Evolutionary conservation across 2,329 filamentous ascomycete genomes (phyloP).

Genomic region (Sarocladiaceae sp.): DNA sequence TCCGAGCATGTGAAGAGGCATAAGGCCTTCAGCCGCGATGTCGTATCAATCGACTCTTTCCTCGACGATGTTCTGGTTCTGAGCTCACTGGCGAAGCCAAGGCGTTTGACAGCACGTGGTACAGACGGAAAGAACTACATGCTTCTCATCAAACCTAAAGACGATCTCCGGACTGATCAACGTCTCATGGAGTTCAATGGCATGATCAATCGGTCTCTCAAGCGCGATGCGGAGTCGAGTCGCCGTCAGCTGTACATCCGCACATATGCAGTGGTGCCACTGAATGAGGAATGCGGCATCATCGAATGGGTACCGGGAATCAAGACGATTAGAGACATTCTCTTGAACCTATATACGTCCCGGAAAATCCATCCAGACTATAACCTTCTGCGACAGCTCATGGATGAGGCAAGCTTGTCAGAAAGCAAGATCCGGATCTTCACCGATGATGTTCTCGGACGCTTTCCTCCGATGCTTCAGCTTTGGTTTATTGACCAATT

Average conservation of each 20-base stretch:
- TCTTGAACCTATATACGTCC: conserved; percentile 71
- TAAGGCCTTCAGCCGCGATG: conserved; percentile 79
- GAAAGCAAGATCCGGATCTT: conserved; percentile 63
- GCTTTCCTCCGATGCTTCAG: conserved; percentile 78
- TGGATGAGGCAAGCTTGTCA: conserved; percentile 56
- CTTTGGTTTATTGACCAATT: conserved; percentile 96
- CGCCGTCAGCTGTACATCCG: conserved; percentile 89
- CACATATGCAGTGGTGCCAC: conserved; percentile 91
- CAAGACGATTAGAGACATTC: conserved; percentile 86
- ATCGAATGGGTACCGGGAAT: conserved; percentile 99
- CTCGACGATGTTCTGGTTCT: conserved; percentile 84
- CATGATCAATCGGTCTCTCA: conserved; percentile 93
- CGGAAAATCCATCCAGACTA: conserved; percentile 68
- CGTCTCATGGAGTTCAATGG: conserved; percentile 98
- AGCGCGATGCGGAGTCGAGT: conserved; percentile 84
- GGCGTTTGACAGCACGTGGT: conserved; percentile 80
- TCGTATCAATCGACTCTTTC: conserved; percentile 76
- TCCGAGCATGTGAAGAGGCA: conserved; percentile 71
- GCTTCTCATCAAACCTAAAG: conserved; percentile 93
- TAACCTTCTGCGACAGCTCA: conserved; percentile 52
- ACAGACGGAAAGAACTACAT: conserved; percentile 86
- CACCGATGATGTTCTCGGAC: conserved; percentile 54
- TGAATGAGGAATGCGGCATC: conserved; percentile 95
- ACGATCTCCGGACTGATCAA: conserved; percentile 95
- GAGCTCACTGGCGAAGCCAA: conserved; percentile 84